Conservation (phyloP, 495 filamentous ascomycete genomes). For the Sphaerosporella brunnea region DNA sequence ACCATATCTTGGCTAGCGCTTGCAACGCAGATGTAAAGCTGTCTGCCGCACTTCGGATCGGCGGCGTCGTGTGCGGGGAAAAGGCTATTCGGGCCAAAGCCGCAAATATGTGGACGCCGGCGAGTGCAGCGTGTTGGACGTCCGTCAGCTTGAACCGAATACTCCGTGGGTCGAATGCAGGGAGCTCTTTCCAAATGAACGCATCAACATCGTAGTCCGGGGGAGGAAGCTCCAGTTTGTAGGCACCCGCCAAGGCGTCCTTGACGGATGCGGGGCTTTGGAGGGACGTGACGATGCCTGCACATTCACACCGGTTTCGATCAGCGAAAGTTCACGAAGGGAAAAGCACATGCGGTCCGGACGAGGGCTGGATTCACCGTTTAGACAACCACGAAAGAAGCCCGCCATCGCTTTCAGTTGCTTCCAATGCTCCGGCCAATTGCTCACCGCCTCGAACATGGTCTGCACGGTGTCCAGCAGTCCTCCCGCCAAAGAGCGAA, state of each 20-base stretch:
- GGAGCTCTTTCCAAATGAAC: slow-evolving; percentile 1
- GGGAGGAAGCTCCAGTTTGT: slow-evolving; percentile 21
- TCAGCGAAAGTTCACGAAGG: slow-evolving; percentile 25
- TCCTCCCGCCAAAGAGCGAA: slow-evolving; percentile 27
- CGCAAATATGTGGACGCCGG: slow-evolving; percentile 20
- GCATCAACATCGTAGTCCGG: slow-evolving; percentile 16
- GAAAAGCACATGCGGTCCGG: slow-evolving; percentile 31
- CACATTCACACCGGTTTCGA: slow-evolving; percentile 9
- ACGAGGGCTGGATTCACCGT: slow-evolving; percentile 29
- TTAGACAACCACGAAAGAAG: slow-evolving; percentile 31
- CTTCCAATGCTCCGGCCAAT: slow-evolving; percentile 17
- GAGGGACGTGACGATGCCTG: slow-evolving; percentile 23
- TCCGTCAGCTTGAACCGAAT: slow-evolving; percentile 18
- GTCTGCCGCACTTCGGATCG: slow-evolving; percentile 13
- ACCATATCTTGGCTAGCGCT: slow-evolving; percentile 20
- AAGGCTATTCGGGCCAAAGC: slow-evolving; percentile 13
- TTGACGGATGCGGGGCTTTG: slow-evolving; percentile 16
- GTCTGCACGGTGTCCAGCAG: slow-evolving; percentile 33
- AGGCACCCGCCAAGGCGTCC: slow-evolving; percentile 16
- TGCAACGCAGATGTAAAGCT: slow-evolving; percentile 15
- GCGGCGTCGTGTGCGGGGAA: slow-evolving; percentile 7
- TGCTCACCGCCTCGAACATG: slow-evolving; percentile 32
- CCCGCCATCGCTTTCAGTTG: slow-evolving; percentile 27
- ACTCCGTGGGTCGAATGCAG: slow-evolving; percentile 2
- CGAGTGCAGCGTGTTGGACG: slow-evolving; percentile 14